Base-by-base conservation (phyloP, 2,329 filamentous ascomycete genomes). In the Colletotrichum noveboracense region DNA sequence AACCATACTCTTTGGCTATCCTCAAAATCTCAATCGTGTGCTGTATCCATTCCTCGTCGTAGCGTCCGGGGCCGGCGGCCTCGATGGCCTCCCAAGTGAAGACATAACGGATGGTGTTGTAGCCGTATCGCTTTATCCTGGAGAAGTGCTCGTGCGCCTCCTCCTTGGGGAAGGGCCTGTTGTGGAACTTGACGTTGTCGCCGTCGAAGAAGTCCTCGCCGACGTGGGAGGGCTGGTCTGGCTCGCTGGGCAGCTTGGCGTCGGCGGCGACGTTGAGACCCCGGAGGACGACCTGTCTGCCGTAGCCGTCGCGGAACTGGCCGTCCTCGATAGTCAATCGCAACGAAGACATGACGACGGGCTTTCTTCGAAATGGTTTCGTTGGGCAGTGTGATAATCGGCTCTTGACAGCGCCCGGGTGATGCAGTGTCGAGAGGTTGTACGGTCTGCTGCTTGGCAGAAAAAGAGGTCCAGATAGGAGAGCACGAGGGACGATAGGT, bases 11-110 rank as follows among this genome's bases (percentile, higher is more conserved):
- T 83, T 96, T 98, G 48, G 96, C 96, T 78, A 96, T 88, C 72
- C 96, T 91, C 79, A 99, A 85, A 13, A 98, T 88, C 52, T 95
- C 91, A 78, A 99, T 95, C 1, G 97, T 99, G 83, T 98, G 95
- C 78, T 94, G 90, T 78, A 98, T 96, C 90, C 95, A 99, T 77
- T 94, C 93, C 82, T 99, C 95, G 80, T 99, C 97, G 83, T 98
- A 99, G 81, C 91, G 93, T 2, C 96, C 95, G 0, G 97, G 97
- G 0, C 96, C 96, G 2, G 93, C 93, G 74, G 97, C 94, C 85
- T 99, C 97, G 83, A 99, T 94, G n/a, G 97, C 96, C 85, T 99
- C 97, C 97, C 97, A 99, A 0, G 97, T 98, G 83, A 98, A 99
- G 79, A 99, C 89, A 85, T 99, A 99, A 82, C 97, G 92, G 79